A percentile compares a stretch with the other conserved stretches of the same genome.
Conservation (phyloP, 768 basidiomycete species). For the Fomitopsis serialis region DNA sequence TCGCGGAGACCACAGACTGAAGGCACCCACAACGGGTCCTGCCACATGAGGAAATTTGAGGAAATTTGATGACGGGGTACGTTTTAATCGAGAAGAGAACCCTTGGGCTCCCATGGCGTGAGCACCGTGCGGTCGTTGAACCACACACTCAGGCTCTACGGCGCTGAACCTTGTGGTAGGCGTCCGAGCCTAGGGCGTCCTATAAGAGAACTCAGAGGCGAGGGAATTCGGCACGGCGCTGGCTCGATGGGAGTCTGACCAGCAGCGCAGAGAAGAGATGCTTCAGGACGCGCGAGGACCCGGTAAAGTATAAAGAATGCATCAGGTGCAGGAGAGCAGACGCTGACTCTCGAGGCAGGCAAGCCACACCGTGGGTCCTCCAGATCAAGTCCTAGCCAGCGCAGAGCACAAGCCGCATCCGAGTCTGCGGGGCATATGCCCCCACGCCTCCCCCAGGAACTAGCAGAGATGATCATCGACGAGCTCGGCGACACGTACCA, state of each 20-base stretch:
- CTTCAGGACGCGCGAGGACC: neutral
- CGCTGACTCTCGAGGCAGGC: neutral
- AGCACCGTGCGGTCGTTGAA: no score
- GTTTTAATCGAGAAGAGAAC: no score
- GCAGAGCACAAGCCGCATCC: neutral
- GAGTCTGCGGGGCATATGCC: neutral
- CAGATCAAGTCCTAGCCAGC: neutral
- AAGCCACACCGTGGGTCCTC: neutral
- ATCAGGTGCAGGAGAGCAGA: neutral
- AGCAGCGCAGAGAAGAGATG: neutral
- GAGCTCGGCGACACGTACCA: neutral
- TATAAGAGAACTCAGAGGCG: neutral
- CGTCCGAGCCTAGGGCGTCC: no score
- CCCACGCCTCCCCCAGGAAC: neutral
- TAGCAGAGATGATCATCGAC: constrained; percentile 3
- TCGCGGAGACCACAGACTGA: no score
- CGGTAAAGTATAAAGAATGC: neutral
- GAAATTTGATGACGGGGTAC: no score
- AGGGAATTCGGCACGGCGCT: neutral
- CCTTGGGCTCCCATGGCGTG: no score
- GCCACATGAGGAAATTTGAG: no score
- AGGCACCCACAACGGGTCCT: no score
- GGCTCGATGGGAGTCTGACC: neutral
- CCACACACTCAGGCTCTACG: no score
- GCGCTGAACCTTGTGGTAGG: no score